phyloP scores from a whole-genome alignment of 2,329 filamentous ascomycete species.

The Neofusicoccum laricinum region DNA sequence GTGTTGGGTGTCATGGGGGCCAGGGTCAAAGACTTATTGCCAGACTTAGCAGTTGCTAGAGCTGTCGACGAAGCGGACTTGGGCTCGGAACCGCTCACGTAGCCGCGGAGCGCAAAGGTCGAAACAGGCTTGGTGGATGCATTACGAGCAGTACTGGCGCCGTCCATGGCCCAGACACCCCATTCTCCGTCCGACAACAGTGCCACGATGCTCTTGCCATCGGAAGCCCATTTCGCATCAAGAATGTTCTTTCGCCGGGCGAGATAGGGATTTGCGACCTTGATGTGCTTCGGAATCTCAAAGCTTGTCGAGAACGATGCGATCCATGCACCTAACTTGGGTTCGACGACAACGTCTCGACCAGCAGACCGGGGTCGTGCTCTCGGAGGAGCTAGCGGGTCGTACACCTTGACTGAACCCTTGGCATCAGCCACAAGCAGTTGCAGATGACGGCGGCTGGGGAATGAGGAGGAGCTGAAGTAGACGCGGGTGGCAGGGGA shows the following conservation, averaged over 20 bases:
- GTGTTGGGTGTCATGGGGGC: constrained; percentile 53
- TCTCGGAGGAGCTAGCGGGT: constrained; percentile 44
- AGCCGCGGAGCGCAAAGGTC: constrained; percentile 36
- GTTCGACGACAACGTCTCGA: constrained; percentile 17
- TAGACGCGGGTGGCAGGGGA: constrained; percentile 50
- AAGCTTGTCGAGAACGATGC: constrained; percentile 33
- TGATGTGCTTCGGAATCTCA: constrained; percentile 26
- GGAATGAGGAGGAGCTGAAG: constrained; percentile 55
- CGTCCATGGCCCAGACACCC: constrained; percentile 51
- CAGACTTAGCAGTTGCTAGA: constrained; percentile 23
- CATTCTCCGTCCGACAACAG: constrained; percentile 51
- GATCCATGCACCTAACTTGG: constrained; percentile 26
- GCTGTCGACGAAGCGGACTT: constrained; percentile 16
- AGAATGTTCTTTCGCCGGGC: constrained; percentile 47
- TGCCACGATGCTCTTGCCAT: constrained; percentile 45
- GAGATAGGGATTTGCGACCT: constrained; percentile 28
- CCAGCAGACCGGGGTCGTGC: constrained; percentile 23
- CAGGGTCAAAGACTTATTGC: constrained; percentile 35
- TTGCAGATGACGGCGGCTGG: constrained; percentile 52
- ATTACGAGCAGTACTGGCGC: constrained; percentile 28
- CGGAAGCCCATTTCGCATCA: constrained; percentile 47
- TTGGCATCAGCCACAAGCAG: constrained; percentile 54
- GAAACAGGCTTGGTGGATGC: constrained; percentile 21
- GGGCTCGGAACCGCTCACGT: constrained; percentile 26
- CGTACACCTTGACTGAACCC: constrained; percentile 58